These are phyloP conservation scores for Thalassiosira hispida DNA, from an alignment of 352 stramenopile genomes.

Conservation along the genomic window DNA sequence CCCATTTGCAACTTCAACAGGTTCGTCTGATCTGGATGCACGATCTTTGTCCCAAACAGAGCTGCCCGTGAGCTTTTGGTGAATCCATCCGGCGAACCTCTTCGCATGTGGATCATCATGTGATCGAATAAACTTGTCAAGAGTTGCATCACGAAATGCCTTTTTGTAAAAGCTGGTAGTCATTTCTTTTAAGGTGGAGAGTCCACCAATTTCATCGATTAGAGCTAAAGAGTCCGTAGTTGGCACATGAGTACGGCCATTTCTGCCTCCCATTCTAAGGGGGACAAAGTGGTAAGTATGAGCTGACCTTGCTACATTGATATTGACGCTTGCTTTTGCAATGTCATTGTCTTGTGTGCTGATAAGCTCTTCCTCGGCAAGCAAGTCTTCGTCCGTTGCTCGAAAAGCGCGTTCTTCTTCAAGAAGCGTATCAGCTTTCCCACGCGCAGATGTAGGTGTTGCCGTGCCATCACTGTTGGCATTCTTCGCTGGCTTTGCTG, in stretches of 20 bases:
- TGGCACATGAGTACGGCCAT: slow-evolving; percentile 43
- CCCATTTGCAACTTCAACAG: slow-evolving; percentile 38
- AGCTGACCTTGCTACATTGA: neutral
- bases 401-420: no score
- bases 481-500: no score
- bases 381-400: no score
- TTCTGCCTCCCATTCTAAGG: slow-evolving; percentile 51
- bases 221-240: slow-evolving; percentile 43
- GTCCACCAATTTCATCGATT: slow-evolving; percentile 56
- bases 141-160: slow-evolving; percentile 70
- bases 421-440: no score
- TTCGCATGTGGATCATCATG: slow-evolving; percentile 71
- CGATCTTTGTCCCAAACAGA: slow-evolving; percentile 74
- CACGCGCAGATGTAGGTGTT: no score
- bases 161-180: slow-evolving; percentile 72
- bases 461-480: no score
- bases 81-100: slow-evolving; percentile 80
- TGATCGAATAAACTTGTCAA: slow-evolving; percentile 77
- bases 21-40: slow-evolving; percentile 23
- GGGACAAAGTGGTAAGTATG: slow-evolving; percentile 54
- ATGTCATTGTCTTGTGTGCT: no score
- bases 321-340: neutral
- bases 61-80: slow-evolving; percentile 79
- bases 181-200: slow-evolving; percentile 60
- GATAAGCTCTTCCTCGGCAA: no score